These are phyloP conservation scores for Calonectria ilicicola DNA, from an alignment of 2,329 filamentous ascomycete genomes.

Conservation along the genomic window DNA sequence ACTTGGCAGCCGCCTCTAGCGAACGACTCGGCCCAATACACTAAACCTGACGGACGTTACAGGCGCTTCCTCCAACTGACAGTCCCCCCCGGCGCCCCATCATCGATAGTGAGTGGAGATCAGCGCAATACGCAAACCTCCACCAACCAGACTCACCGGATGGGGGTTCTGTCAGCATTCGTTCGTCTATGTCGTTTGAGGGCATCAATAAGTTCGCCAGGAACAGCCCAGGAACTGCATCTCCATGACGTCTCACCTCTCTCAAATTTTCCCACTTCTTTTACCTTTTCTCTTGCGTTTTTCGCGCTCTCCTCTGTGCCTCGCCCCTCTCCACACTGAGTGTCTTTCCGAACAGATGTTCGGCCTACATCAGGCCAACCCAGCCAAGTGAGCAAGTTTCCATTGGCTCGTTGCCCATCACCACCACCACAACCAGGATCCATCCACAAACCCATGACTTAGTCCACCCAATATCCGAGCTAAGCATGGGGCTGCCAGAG, in stretches of 20 bases:
- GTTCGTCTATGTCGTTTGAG: not conserved
- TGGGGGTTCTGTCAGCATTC: not conserved
- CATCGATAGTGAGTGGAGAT: slow-evolving; percentile 3
- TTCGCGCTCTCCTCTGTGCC: slow-evolving; percentile 13
- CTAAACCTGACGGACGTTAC: slow-evolving; percentile 7
- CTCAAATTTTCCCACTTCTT: not conserved
- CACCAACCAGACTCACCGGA: not conserved
- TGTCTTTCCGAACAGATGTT: slow-evolving; percentile 17
- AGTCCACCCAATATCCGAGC: slow-evolving; percentile 22
- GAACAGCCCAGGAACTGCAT: not conserved
- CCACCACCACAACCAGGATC: slow-evolving; percentile 32
- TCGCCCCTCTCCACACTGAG: slow-evolving; percentile 15
- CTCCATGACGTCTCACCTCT: not conserved
- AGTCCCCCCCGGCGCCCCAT: not conserved
- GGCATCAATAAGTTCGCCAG: not conserved
- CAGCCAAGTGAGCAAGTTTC: slow-evolving; percentile 59
- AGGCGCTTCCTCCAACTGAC: slow-evolving; percentile 9
- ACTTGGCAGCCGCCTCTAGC: not conserved
- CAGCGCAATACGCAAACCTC: not conserved
- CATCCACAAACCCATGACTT: slow-evolving; percentile 23
- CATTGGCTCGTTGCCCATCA: slow-evolving; percentile 51
- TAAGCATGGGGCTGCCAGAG: slow-evolving; percentile 16
- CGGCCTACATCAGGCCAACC: slow-evolving; percentile 41
- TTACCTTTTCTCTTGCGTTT: slow-evolving; percentile 2
- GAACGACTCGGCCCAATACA: not conserved